Conservation (phyloP, 192 early-diverging fungal species). For the Funneliformis geosporum region DNA sequence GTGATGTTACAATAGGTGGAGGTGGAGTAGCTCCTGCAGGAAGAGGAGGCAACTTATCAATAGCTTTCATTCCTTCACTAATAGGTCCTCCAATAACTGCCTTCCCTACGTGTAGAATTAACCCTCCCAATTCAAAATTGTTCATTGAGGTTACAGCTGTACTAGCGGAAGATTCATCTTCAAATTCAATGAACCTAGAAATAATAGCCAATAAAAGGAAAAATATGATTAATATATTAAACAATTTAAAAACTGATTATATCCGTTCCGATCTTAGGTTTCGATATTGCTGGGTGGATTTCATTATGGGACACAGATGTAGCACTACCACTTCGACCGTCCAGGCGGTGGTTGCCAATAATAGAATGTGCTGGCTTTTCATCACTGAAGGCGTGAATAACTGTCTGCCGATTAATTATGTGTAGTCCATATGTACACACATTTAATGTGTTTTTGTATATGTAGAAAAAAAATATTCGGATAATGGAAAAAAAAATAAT, state of each 20-base stretch:
- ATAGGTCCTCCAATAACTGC: slow-evolving; percentile 79
- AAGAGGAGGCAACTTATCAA: slow-evolving; percentile 56
- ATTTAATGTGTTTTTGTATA: not conserved
- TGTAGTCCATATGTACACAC: not conserved
- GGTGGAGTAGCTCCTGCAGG: slow-evolving; percentile 26
- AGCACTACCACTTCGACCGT: slow-evolving; percentile 28
- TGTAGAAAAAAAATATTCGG: slow-evolving; percentile 16
- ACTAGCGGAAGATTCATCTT: slow-evolving; percentile 55
- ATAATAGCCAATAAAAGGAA: slow-evolving; percentile 17
- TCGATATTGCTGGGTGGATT: slow-evolving; percentile 13
- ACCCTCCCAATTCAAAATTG: slow-evolving; percentile 74
- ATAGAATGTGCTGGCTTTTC: slow-evolving; percentile 19
- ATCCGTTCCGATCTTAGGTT: not conserved
- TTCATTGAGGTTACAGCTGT: slow-evolving; percentile 71
- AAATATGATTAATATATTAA: slow-evolving; percentile 12
- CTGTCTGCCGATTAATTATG: slow-evolving; percentile 12
- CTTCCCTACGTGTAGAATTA: slow-evolving; percentile 64
- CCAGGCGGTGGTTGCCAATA: slow-evolving; percentile 22
- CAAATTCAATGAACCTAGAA: slow-evolving; percentile 79
- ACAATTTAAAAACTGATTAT: slow-evolving; percentile 14
- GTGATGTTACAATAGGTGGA: slow-evolving; percentile 31
- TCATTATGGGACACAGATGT: not conserved
- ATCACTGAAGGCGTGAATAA: slow-evolving; percentile 25
- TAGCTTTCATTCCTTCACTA: slow-evolving; percentile 75
- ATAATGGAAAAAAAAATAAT: slow-evolving; percentile 3